These are phyloP conservation scores for Suillus americanus DNA, from an alignment of 768 basidiomycete genomes.

Conservation along the genomic window DNA sequence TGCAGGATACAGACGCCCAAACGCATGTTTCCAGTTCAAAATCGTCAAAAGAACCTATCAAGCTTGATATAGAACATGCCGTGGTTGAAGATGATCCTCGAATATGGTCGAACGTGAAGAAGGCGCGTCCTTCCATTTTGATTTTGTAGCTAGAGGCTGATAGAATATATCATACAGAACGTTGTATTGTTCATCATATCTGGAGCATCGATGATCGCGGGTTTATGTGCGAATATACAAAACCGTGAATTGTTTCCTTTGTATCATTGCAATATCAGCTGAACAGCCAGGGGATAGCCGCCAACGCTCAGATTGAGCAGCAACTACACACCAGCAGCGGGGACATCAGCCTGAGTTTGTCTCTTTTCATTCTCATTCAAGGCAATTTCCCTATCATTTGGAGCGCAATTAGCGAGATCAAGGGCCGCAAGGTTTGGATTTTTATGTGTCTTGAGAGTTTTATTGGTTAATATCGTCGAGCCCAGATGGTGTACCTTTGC, in stretches of 20 bases:
- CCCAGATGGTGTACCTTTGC: slow-evolving; percentile 53
- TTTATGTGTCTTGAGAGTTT: background rate
- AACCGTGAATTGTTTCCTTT: slow-evolving; percentile 23
- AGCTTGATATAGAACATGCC: slow-evolving; percentile 36
- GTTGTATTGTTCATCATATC: slow-evolving; percentile 26
- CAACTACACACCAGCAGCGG: slow-evolving; percentile 59
- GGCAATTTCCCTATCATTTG: slow-evolving; percentile 67
- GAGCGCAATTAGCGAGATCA: slow-evolving; percentile 73
- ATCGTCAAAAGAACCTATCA: background rate
- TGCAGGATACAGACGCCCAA: background rate
- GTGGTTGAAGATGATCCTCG: slow-evolving; percentile 60
- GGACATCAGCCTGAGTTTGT: slow-evolving; percentile 67
- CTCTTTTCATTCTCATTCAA: slow-evolving; percentile 70
- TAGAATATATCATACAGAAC: slow-evolving; percentile 13
- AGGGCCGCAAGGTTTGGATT: slow-evolving; percentile 61
- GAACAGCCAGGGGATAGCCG: slow-evolving; percentile 42
- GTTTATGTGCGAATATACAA: slow-evolving; percentile 25
- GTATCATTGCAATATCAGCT: background rate
- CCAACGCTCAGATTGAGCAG: slow-evolving; percentile 61
- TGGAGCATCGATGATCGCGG: slow-evolving; percentile 28
- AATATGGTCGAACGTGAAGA: slow-evolving; percentile 52
- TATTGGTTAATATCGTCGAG: background rate
- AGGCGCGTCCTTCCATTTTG: slow-evolving; percentile 36
- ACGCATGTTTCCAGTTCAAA: background rate
- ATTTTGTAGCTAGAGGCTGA: background rate